Percentiles rank a stretch among this genome's conserved stretches.
phyloP scores from a whole-genome alignment of 495 filamentous ascomycete species.

The Glonium stellatum region DNA sequence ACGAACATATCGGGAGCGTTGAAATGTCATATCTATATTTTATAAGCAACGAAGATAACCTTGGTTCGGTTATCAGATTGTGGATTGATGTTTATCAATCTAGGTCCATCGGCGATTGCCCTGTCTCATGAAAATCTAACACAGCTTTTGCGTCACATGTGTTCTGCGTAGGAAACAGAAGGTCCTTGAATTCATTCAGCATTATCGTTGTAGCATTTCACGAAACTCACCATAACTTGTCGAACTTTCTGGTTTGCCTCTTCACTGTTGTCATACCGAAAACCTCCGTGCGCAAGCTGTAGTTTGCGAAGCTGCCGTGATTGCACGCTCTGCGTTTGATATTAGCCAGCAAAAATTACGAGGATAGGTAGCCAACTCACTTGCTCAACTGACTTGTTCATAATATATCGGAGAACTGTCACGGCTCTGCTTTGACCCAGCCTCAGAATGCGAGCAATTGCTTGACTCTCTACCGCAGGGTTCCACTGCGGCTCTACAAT shows the following conservation, averaged over 20 bases:
- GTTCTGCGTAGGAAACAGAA: no score
- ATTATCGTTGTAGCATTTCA: not conserved
- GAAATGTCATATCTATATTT: no score
- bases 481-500: constrained; percentile 37
- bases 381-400: constrained; percentile 12
- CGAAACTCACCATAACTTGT: not conserved
- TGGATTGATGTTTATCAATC: no score
- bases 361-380: not conserved
- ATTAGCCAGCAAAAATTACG: not conserved
- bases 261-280: not conserved
- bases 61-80: no score
- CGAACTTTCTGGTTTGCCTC: not conserved
- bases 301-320: not conserved
- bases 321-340: not conserved
- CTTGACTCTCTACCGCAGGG: constrained; percentile 32
- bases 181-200: no score
- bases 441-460: constrained; percentile 26
- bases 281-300: not conserved
- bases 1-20: no score
- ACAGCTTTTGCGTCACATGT: no score
- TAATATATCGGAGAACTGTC: constrained; percentile 11
- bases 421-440: constrained; percentile 18
- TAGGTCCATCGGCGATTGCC: no score
- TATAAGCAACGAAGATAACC: no score
- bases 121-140: no score